A percentile compares a stretch with the other conserved stretches of the same genome.
These are phyloP conservation scores for Ceratocystis variospora DNA, from an alignment of 2,329 filamentous ascomycete species.

Conservation along the genomic window DNA sequence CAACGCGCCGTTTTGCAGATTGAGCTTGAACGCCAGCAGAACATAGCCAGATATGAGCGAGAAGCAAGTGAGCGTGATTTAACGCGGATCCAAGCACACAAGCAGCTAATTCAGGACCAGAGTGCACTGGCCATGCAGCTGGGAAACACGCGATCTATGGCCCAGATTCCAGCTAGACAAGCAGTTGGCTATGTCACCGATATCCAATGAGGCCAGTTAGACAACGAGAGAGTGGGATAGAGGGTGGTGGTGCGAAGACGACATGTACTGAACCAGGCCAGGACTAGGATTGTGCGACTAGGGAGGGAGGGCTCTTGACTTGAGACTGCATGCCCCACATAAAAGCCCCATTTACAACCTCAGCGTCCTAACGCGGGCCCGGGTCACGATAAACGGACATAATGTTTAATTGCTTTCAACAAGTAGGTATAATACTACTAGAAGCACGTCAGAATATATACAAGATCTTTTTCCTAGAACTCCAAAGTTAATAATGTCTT, in stretches of 20 bases:
- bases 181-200: conserved; percentile 41
- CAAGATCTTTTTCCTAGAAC: not conserved
- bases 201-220: not conserved
- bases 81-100: conserved; percentile 37
- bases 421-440: not conserved
- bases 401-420: not conserved
- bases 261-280: not conserved
- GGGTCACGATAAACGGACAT: not conserved
- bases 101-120: conserved; percentile 37
- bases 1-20: conserved; percentile 38
- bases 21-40: conserved; percentile 36
- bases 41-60: conserved; percentile 34
- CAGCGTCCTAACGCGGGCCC: conserved; percentile 10
- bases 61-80: conserved; percentile 34
- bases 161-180: conserved; percentile 25
- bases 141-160: conserved; percentile 28
- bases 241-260: not conserved
- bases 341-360: conserved; percentile 17
- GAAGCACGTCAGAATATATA: not conserved
- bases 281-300: not conserved
- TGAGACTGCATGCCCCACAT: not conserved
- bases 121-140: conserved; percentile 31
- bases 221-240: not conserved
- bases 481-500: not conserved
- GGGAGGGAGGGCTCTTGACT: not conserved